A percentile compares a stretch with the other conserved stretches of the same genome.
phyloP scores from a whole-genome alignment of 2,329 filamentous ascomycete genomes.

The Pezicula neosporulosa region DNA sequence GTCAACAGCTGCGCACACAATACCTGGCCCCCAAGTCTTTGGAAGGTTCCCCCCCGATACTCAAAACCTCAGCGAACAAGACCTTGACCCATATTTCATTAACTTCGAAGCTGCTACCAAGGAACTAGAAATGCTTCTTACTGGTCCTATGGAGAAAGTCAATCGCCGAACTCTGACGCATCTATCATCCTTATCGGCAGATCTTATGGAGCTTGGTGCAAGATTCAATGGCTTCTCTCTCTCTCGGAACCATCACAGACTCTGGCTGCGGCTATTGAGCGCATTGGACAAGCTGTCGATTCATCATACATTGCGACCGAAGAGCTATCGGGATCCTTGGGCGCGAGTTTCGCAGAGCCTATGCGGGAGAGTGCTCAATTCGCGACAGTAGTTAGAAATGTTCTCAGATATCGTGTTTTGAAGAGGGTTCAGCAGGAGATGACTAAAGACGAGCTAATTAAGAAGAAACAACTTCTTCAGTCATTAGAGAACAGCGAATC shows the following conservation, averaged over 20 bases:
- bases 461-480: slow-evolving; percentile 79
- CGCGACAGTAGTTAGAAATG: slow-evolving; percentile 85
- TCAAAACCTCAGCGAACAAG: slow-evolving; percentile 75
- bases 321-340: slow-evolving; percentile 82
- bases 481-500: slow-evolving; percentile 90
- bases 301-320: slow-evolving; percentile 95
- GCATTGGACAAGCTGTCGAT: slow-evolving; percentile 90
- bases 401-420: slow-evolving; percentile 83
- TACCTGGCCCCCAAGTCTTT: slow-evolving; percentile 59
- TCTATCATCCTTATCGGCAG: slow-evolving; percentile 76
- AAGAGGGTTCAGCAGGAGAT: slow-evolving; percentile 98
- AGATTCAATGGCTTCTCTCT: slow-evolving; percentile 93
- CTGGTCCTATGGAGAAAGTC: slow-evolving; percentile 94
- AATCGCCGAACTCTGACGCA: slow-evolving; percentile 88
- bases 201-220: slow-evolving; percentile 91
- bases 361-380: slow-evolving; percentile 98
- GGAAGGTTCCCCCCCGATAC: slow-evolving; percentile 80
- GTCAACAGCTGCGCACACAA: slow-evolving; percentile 52
- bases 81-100: slow-evolving; percentile 93
- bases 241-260: slow-evolving; percentile 87
- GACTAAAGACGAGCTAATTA: slow-evolving; percentile 87
- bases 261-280: slow-evolving; percentile 88
- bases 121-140: slow-evolving; percentile 82
- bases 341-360: slow-evolving; percentile 91
- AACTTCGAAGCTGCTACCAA: slow-evolving; percentile 90